Percentiles rank a stretch among this genome's conserved stretches.
Evolutionary conservation across 345 rosid species (phyloP).

Genomic region (Eucalyptus viminalis): DNA sequence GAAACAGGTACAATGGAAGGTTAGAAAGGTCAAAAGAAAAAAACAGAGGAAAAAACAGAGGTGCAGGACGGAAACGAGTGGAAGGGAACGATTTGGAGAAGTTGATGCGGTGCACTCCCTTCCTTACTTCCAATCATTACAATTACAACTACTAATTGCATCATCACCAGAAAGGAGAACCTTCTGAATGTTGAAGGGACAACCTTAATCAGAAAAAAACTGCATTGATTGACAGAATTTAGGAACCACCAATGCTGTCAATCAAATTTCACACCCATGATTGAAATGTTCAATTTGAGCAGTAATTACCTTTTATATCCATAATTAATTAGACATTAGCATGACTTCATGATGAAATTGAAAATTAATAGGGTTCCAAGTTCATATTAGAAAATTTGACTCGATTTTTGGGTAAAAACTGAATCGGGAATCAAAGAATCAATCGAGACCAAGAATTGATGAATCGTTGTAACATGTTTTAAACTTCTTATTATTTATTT

Average conservation of each 20-base stretch:
- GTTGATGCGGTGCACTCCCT: neutral
- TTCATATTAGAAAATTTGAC: neutral
- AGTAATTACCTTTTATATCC: neutral
- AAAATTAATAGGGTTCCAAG: no score
- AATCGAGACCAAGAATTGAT: neutral
- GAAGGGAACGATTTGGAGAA: neutral
- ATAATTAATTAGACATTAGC: neutral
- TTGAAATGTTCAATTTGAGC: neutral
- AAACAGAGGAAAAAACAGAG: neutral
- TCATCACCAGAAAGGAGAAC: neutral
- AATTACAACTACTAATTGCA: neutral
- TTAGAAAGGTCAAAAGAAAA: no score
- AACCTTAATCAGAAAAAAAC: neutral
- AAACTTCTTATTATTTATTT: no score
- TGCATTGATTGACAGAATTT: neutral
- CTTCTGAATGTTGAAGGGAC: neutral
- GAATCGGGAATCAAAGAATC: no score
- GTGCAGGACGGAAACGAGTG: neutral
- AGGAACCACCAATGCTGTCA: neutral
- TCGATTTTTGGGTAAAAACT: no score
- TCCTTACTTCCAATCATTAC: no score
- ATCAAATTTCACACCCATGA: neutral
- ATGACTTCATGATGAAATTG: neutral
- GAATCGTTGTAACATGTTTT: neutral
- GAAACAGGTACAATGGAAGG: neutral